Conservation (phyloP, 2,329 filamentous ascomycete species). For the Ceratocystis colombiana region DNA sequence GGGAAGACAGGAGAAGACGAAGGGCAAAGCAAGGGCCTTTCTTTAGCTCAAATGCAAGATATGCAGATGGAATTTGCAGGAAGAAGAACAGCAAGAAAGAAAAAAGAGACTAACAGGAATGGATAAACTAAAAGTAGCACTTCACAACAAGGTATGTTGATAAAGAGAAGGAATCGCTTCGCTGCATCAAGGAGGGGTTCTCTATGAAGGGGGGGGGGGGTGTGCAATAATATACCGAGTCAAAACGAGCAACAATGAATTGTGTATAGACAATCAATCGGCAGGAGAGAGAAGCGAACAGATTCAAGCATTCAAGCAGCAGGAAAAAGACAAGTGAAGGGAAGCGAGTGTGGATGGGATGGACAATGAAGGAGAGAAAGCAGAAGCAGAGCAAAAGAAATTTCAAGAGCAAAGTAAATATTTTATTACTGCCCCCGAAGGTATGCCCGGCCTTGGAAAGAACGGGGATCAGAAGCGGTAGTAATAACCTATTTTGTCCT, state of each 20-base stretch:
- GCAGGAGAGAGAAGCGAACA: neutral
- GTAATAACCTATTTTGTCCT: neutral
- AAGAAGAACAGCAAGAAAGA: neutral
- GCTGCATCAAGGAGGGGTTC: slow-evolving; percentile 8
- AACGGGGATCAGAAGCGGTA: neutral
- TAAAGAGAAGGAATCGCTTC: slow-evolving; percentile 8
- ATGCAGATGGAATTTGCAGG: neutral
- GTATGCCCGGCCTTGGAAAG: neutral
- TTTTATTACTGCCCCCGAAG: neutral
- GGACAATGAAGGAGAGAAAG: neutral
- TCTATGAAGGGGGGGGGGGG: neutral
- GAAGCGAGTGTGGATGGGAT: neutral
- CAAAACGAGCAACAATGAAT: too few species aligned
- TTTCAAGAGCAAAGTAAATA: neutral
- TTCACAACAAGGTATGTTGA: neutral
- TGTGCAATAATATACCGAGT: neutral
- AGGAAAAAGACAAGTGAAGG: neutral
- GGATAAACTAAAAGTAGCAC: too few species aligned
- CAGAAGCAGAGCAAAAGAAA: slow-evolving; percentile 6
- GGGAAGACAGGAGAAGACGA: slow-evolving; percentile 4
- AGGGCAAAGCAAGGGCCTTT: slow-evolving; percentile 3
- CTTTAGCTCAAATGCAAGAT: slow-evolving; percentile 10
- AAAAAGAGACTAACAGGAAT: slow-evolving; percentile 12
- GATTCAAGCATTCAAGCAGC: too few species aligned
- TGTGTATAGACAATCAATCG: too few species aligned